Evolutionary conservation across 2,329 filamentous ascomycete species (phyloP).

Genomic region (Erysiphe pulchra): DNA sequence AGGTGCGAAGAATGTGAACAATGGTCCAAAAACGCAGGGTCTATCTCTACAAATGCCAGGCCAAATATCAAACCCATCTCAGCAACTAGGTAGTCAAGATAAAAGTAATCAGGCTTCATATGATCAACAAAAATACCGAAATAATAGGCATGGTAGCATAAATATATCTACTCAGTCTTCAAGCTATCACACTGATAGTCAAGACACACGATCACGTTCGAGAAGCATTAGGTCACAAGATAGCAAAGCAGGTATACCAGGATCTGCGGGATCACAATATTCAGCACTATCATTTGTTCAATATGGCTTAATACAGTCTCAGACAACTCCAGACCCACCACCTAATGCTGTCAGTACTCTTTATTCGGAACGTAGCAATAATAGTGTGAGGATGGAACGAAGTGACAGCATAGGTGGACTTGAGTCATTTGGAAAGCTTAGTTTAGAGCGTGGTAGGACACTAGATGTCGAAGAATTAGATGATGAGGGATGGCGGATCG

Average conservation of each 20-base stretch:
- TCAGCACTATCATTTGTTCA: conserved; percentile 61
- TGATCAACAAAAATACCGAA: conserved; percentile 22
- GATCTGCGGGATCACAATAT: conserved; percentile 68
- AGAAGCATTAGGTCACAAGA: conserved; percentile 63
- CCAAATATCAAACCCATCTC: conserved; percentile 21
- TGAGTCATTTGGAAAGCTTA: conserved; percentile 54
- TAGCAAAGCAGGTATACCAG: conserved; percentile 53
- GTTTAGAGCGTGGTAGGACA: conserved; percentile 55
- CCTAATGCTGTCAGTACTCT: conserved; percentile 63
- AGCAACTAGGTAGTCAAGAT: conserved; percentile 70
- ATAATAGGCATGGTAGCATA: conserved; percentile 13
- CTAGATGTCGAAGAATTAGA: conserved; percentile 86
- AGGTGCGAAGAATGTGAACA: conserved; percentile 46
- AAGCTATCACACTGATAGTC: conserved; percentile 56
- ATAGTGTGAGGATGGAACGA: conserved; percentile 52
- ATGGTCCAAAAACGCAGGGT: conserved; percentile 3
- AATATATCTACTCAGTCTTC: conserved; percentile 37
- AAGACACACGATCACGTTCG: conserved; percentile 52
- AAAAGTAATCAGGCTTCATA: conserved; percentile 51
- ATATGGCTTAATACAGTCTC: conserved; percentile 39
- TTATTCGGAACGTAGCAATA: conserved; percentile 58
- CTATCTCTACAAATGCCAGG: conserved; percentile 12
- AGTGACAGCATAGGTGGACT: conserved; percentile 59
- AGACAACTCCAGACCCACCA: conserved; percentile 56
- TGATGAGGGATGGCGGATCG: conserved; percentile 84